These are phyloP conservation scores for Candolleomyces efflorescens DNA, from an alignment of 768 basidiomycete genomes.

Conservation along the genomic window DNA sequence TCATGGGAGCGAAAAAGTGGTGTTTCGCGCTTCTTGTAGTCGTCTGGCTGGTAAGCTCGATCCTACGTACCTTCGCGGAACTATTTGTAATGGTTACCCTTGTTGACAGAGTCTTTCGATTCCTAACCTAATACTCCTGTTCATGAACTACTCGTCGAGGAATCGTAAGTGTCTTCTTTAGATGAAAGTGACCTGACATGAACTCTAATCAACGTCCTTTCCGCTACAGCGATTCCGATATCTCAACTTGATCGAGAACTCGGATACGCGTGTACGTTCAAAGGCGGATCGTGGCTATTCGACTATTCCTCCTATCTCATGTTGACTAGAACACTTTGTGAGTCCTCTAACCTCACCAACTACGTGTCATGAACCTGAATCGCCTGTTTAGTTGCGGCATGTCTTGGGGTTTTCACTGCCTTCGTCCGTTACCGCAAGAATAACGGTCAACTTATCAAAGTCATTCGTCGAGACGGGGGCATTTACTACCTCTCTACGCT, in stretches of 20 bases:
- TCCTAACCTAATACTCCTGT: too few relatives aligned
- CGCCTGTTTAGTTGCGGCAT: neutral
- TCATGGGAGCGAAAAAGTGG: neutral
- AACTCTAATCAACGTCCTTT: too few relatives aligned
- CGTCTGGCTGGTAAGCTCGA: neutral
- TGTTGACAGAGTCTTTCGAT: neutral
- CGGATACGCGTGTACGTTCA: neutral
- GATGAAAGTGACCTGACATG: too few relatives aligned
- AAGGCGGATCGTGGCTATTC: neutral
- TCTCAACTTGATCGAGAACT: neutral
- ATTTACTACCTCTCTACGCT: neutral
- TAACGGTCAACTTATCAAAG: neutral
- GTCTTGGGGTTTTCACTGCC: neutral
- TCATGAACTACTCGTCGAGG: too few relatives aligned
- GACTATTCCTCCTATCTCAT: neutral
- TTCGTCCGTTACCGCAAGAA: neutral
- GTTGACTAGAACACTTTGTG: neutral
- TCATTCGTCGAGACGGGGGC: neutral
- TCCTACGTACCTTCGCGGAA: neutral
- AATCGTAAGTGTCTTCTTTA: too few relatives aligned
- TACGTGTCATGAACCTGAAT: neutral
- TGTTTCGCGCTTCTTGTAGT: neutral
- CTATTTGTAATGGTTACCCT: neutral
- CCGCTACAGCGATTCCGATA: neutral
- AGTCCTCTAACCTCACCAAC: neutral